A percentile compares a stretch with the other conserved stretches of the same genome.
Evolutionary conservation across 2,329 filamentous ascomycete genomes (phyloP).

Genomic region (Lecanicillium sp.): DNA sequence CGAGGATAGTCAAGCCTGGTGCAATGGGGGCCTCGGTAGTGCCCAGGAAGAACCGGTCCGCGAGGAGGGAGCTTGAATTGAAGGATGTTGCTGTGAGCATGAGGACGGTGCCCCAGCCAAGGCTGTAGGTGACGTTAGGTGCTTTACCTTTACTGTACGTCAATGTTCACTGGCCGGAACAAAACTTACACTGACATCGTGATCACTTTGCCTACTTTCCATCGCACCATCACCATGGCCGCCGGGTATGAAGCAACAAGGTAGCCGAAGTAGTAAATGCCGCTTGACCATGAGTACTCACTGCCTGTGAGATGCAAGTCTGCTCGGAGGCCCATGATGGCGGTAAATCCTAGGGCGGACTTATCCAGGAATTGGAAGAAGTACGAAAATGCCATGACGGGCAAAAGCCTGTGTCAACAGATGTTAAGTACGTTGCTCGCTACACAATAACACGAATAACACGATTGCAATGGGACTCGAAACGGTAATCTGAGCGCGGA

Average conservation of each 20-base stretch:
- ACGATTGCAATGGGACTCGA: slow-evolving; percentile 19
- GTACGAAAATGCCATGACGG: slow-evolving; percentile 43
- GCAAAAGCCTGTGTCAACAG: slow-evolving; percentile 17
- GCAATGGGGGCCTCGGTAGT: slow-evolving; percentile 21
- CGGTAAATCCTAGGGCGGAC: slow-evolving; percentile 43
- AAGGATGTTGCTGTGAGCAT: slow-evolving; percentile 33
- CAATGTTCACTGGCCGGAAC: no score
- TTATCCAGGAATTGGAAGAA: slow-evolving; percentile 57
- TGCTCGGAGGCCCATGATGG: slow-evolving; percentile 38
- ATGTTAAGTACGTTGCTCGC: not conserved
- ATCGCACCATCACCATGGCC: slow-evolving; percentile 17
- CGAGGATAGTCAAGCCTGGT: slow-evolving; percentile 20
- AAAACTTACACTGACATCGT: slow-evolving; percentile 12
- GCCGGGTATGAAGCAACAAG: slow-evolving; percentile 23
- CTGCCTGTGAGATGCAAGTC: slow-evolving; percentile 38
- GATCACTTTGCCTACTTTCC: slow-evolving; percentile 19
- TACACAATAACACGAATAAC: slow-evolving; percentile 47
- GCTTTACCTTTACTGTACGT: no score
- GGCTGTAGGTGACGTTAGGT: no score
- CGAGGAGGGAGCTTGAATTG: slow-evolving; percentile 28
- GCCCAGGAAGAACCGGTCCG: slow-evolving; percentile 29
- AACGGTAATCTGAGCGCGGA: no score
- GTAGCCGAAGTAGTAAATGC: slow-evolving; percentile 46
- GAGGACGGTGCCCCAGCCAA: slow-evolving; percentile 28
- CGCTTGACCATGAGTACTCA: slow-evolving; percentile 43